Evolutionary conservation across 2,329 filamentous ascomycete species (phyloP), one percentile per base, ranked within the genome.

Genomic region (Colletotrichum endophyticum): DNA sequence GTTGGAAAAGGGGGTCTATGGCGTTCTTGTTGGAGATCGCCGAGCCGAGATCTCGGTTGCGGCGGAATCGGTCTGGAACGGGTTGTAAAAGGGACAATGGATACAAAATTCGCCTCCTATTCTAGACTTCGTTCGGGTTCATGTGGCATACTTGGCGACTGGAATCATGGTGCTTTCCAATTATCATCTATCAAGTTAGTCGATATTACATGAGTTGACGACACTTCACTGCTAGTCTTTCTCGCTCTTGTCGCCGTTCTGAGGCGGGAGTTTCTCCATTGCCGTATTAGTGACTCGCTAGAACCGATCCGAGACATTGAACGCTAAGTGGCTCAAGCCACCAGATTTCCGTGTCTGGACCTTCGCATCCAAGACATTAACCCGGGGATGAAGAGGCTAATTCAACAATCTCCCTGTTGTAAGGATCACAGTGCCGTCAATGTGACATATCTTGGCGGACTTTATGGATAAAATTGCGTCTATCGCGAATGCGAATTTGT

Each of bases 1-100:
- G 69, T 34, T 77, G 68, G 72, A 77, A 39, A 57, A 67, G 63
- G 75, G 75, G 2, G 25, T 19, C 2, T 77, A 77, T 22, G 75
- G 75, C 9, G 68, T 77, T 6, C 28, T 39, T 49, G 64, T 77
- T 13, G 75, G 75, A 12, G 68, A 32, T n/a, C 39, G 53, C 27
- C 62, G 34, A 6, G 64, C 32, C 19, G n/a, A 63, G 5, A 66
- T 77, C 36, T 66, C 28, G 16, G 73, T 77, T 53, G 27, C 27
- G 13, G 19, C 36, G 30, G 68, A 61, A 19, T 53, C 34, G 22
- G 49, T 39, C 7, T 75, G 75, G 75, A 70, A 62, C 5, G 72
- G 73, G 27, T 22, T 77, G 15, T 77, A 25, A 73, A 22, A 9
- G 34, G 19, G 22, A 22, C 19, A 15, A 36, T 0, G 13, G 13